A percentile compares a stretch with the other conserved stretches of the same genome.
phyloP scores from a whole-genome alignment of 371 early-diverging fungal species.

The Catenaria anguillulae region DNA sequence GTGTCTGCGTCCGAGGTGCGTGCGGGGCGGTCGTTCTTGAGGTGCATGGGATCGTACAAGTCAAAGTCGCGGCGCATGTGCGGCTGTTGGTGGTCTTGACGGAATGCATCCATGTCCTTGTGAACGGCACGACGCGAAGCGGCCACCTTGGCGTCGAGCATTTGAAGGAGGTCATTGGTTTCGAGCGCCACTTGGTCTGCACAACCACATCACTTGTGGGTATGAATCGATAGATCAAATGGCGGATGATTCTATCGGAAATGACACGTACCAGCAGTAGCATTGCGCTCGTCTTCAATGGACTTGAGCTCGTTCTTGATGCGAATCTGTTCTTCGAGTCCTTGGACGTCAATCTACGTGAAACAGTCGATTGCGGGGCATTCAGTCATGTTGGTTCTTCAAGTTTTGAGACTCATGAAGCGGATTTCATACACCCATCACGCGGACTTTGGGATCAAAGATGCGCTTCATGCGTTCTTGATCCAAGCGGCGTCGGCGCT shows the following conservation, averaged over 20 bases:
- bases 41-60: slow-evolving; percentile 26
- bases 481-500: slow-evolving; percentile 25
- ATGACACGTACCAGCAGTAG: slow-evolving; percentile 22
- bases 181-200: slow-evolving; percentile 18
- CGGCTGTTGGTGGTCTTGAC: slow-evolving; percentile 20
- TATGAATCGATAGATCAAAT: neutral
- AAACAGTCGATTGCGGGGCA: too few species aligned
- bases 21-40: slow-evolving; percentile 25
- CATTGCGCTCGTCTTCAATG: slow-evolving; percentile 22
- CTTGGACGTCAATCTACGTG: slow-evolving; percentile 29
- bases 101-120: slow-evolving; percentile 23
- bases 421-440: slow-evolving; percentile 26
- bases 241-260: neutral
- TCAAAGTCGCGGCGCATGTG: slow-evolving; percentile 26
- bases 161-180: slow-evolving; percentile 24
- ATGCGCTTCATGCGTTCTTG: slow-evolving; percentile 33
- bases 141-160: slow-evolving; percentile 23
- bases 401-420: too few species aligned
- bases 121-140: slow-evolving; percentile 14
- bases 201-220: too few species aligned
- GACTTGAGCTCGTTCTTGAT: slow-evolving; percentile 24
- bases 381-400: too few species aligned
- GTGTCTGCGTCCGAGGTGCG: slow-evolving; percentile 20
- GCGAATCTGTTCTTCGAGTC: slow-evolving; percentile 29
- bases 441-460: slow-evolving; percentile 31